Evolutionary conservation across 768 basidiomycete species (phyloP).

Genomic region (Boletus bicolor): DNA sequence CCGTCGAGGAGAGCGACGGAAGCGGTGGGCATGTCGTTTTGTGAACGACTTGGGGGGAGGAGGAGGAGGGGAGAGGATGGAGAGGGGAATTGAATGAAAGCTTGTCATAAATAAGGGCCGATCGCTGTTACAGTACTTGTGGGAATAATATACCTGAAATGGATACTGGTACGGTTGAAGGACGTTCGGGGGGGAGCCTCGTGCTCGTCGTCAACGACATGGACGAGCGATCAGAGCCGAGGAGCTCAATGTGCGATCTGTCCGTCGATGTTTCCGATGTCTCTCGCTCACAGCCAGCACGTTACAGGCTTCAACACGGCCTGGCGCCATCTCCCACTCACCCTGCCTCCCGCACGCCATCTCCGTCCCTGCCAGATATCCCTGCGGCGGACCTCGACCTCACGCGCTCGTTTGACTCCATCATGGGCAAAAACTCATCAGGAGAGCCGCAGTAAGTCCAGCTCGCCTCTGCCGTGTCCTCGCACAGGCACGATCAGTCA

Average conservation of each 20-base stretch:
- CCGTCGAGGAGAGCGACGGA: conserved; percentile 18
- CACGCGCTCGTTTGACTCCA: conserved; percentile 41
- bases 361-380: conserved; percentile 49
- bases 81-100: conserved; percentile 21
- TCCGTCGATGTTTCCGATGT: conserved; percentile 1
- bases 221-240: conserved; percentile 22
- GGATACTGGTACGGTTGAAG: not conserved
- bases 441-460: conserved; percentile 47
- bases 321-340: conserved; percentile 17
- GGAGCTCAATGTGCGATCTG: conserved; percentile 23
- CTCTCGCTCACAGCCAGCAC: conserved; percentile 21
- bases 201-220: conserved; percentile 28
- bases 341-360: conserved; percentile 27
- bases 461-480: conserved; percentile 20
- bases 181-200: conserved; percentile 14
- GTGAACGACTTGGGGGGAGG: not conserved
- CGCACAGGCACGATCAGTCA: conserved; percentile 31
- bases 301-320: conserved; percentile 20
- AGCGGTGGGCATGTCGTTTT: conserved; percentile 20
- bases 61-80: conserved; percentile 8
- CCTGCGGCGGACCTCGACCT: conserved; percentile 45
- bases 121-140: conserved; percentile 25
- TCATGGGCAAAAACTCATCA: conserved; percentile 33
- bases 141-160: conserved; percentile 21
- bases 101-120: conserved; percentile 31